A percentile compares a stretch with the other conserved stretches of the same genome.
phyloP scores from a whole-genome alignment of 805 yeast species.

The Metschnikowia cubensis region DNA sequence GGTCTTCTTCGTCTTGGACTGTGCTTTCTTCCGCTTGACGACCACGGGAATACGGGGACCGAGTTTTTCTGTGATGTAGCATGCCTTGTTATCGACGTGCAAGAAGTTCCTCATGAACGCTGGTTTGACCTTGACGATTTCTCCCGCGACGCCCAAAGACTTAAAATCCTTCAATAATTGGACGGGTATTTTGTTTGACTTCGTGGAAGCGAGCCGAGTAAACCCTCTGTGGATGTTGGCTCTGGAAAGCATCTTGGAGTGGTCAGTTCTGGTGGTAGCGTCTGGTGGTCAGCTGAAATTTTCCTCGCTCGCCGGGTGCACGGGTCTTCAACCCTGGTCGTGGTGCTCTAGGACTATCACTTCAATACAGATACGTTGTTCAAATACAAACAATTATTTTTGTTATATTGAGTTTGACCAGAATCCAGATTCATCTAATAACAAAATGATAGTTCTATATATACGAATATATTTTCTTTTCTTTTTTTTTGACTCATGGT shows the following conservation, averaged over 20 bases:
- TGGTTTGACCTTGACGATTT: constrained; percentile 70
- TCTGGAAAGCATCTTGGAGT: constrained; percentile 10
- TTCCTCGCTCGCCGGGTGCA: constrained; percentile 2
- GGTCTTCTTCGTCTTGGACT: constrained; percentile 7
- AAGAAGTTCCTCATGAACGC: constrained; percentile 78
- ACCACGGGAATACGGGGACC: constrained; percentile 43
- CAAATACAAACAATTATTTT: background rate
- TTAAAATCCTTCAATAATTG: constrained; percentile 71
- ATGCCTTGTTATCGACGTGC: constrained; percentile 70
- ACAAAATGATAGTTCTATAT: too few relatives aligned
- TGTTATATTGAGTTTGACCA: background rate
- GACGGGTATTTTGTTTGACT: constrained; percentile 51
- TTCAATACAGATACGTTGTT: background rate
- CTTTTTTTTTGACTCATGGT: too few relatives aligned
- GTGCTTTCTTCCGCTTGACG: constrained; percentile 13
- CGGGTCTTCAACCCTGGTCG: background rate
- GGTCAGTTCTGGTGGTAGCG: background rate
- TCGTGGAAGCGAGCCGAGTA: constrained; percentile 18
- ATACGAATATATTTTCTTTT: too few relatives aligned
- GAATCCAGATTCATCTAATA: too few relatives aligned
- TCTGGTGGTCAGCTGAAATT: background rate
- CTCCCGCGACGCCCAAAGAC: constrained; percentile 64
- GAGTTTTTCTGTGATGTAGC: constrained; percentile 46
- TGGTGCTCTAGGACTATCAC: background rate
- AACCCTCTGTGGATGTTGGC: constrained; percentile 9